Evolutionary conservation across 2,329 filamentous ascomycete genomes (phyloP).

Genomic region (Paecilomyces dactylethromorphus): DNA sequence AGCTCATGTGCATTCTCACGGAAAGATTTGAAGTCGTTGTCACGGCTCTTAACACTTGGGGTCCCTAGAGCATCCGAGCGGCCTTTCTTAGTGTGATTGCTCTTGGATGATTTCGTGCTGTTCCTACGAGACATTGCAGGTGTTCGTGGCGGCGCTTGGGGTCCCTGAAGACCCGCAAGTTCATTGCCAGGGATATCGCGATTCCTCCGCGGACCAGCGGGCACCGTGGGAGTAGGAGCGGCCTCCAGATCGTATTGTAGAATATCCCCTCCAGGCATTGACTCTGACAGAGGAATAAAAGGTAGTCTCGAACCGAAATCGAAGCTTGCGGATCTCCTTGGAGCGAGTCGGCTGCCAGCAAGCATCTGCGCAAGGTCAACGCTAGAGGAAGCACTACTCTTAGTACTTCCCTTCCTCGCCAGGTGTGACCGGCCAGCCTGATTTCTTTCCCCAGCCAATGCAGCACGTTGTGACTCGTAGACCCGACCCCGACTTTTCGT

Average conservation of each 20-base stretch:
- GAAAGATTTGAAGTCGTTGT: constrained; percentile 21
- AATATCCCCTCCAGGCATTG: constrained; percentile 14
- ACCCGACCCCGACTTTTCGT: constrained; percentile 30
- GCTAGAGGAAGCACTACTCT: constrained; percentile 69
- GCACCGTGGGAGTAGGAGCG: constrained; percentile 78
- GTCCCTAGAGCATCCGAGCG: constrained; percentile 35
- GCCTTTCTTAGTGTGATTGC: constrained; percentile 27
- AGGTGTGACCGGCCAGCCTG: constrained; percentile 44
- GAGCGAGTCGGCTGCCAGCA: constrained; percentile 23
- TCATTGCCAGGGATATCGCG: constrained; percentile 33
- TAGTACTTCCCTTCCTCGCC: constrained; percentile 56
- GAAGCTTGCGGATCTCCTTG: constrained; percentile 39
- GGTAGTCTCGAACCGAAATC: constrained; percentile 35
- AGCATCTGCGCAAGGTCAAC: constrained; percentile 60
- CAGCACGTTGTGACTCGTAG: constrained; percentile 24
- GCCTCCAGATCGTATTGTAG: constrained; percentile 60
- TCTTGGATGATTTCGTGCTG: constrained; percentile 38
- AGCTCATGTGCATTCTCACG: constrained; percentile 21
- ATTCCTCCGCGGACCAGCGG: constrained; percentile 64
- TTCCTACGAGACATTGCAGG: constrained; percentile 32
- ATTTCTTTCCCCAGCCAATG: constrained; percentile 14
- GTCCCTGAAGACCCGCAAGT: constrained; percentile 15
- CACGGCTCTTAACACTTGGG: constrained; percentile 22
- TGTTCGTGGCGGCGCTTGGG: constrained; percentile 21
- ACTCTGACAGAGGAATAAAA: constrained; percentile 16